phyloP scores from a whole-genome alignment of 768 basidiomycete genomes.

The Suillus placidus region DNA sequence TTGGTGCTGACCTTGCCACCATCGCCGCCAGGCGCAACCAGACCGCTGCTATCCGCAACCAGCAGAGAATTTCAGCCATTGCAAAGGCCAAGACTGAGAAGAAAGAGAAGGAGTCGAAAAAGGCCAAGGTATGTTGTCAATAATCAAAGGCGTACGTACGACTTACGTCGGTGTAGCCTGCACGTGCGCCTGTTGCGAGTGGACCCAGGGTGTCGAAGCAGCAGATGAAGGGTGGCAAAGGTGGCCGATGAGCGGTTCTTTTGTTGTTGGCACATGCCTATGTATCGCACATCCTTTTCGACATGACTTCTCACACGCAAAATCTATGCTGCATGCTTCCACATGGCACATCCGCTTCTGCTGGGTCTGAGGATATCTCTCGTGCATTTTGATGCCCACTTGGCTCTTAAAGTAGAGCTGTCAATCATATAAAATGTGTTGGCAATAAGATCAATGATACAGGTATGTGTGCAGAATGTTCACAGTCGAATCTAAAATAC shows the following conservation, averaged over 20 bases:
- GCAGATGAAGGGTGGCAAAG: conserved; percentile 92
- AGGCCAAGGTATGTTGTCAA: conserved; percentile 64
- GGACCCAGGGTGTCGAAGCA: conserved; percentile 93
- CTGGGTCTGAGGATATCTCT: background rate
- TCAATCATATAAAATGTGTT: background rate
- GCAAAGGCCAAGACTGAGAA: conserved; percentile 95
- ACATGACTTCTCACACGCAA: conserved; percentile 21
- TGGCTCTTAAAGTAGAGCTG: background rate
- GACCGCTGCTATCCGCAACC: conserved; percentile 79
- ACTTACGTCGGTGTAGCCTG: conserved; percentile 45
- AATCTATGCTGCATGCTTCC: conserved; percentile 15
- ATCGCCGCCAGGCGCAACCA: conserved; percentile 94
- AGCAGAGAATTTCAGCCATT: conserved; percentile 84
- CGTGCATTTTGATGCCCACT: background rate
- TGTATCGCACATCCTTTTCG: conserved; percentile 30
- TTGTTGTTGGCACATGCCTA: conserved; percentile 9
- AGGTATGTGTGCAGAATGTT: conserved; percentile 15
- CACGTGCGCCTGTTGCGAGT: conserved; percentile 53
- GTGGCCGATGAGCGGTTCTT: conserved; percentile 56
- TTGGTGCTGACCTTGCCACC: conserved; percentile 90
- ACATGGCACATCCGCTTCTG: background rate
- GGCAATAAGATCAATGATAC: conserved; percentile 20
- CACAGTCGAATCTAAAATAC: conserved; percentile 11
- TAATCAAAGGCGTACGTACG: conserved; percentile 5
- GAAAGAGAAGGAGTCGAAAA: conserved; percentile 95